Conservation (phyloP, 1,284 basidiomycete genomes). For the Pholiota adiposa region DNA sequence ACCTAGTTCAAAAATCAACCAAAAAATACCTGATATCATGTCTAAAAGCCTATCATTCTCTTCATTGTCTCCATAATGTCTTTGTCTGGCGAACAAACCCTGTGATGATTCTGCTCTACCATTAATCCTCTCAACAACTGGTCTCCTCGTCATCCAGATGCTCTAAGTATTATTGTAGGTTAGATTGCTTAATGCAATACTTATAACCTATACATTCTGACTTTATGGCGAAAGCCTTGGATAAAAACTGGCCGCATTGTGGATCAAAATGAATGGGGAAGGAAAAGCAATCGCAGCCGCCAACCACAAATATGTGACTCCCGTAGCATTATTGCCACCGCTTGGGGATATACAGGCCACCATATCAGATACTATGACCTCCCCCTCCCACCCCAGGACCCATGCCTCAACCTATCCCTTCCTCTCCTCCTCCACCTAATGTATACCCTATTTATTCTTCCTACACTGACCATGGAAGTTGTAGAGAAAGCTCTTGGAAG, state of each 20-base stretch:
- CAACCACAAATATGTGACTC: neutral
- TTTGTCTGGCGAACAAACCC: constrained; percentile 47
- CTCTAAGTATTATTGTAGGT: constrained; percentile 52
- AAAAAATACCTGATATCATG: too few species aligned
- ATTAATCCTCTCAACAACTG: neutral
- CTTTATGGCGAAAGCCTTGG: constrained; percentile 46
- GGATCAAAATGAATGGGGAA: constrained; percentile 22
- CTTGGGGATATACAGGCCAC: neutral
- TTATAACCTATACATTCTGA: constrained; percentile 55
- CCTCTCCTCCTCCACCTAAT: too few species aligned
- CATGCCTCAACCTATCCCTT: neutral
- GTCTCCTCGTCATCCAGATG: constrained; percentile 27
- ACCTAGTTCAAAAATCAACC: neutral
- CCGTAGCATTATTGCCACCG: neutral
- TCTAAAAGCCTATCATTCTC: constrained; percentile 57
- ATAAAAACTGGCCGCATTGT: constrained; percentile 27
- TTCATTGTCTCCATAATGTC: constrained; percentile 58
- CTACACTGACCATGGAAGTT: neutral
- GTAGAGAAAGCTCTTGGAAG: neutral
- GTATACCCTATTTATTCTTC: neutral
- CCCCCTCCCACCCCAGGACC: neutral
- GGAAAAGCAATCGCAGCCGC: neutral
- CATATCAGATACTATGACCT: neutral
- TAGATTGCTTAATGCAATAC: constrained; percentile 51
- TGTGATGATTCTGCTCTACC: neutral